Evolutionary conservation across 179 eudicot genomes (phyloP).

Genomic region (Silene vulgaris): DNA sequence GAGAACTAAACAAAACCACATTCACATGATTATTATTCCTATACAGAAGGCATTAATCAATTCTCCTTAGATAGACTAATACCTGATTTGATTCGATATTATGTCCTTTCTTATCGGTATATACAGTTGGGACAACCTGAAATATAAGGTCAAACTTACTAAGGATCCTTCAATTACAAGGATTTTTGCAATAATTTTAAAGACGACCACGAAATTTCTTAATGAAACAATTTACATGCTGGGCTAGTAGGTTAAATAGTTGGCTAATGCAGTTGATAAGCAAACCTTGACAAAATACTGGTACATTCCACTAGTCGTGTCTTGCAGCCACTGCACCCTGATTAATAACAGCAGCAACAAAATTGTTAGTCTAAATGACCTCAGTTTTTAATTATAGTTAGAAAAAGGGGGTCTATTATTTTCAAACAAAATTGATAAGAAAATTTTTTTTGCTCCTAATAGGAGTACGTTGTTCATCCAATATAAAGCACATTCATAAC

Average conservation of each 20-base stretch:
- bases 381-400: neutral
- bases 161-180: neutral
- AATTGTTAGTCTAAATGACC: neutral
- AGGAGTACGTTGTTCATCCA: neutral
- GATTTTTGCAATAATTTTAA: neutral
- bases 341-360: neutral
- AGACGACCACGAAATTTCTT: neutral
- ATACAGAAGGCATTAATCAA: neutral
- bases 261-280: constrained; percentile 1
- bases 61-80: constrained; percentile 8
- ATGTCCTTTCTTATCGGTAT: constrained; percentile 52
- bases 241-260: neutral
- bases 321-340: constrained; percentile 73
- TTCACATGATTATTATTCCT: constrained; percentile 4
- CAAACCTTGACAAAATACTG: constrained; percentile 86
- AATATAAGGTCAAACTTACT: constrained; percentile 18
- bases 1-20: constrained; percentile 56
- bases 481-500: neutral
- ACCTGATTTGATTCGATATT: constrained; percentile 87
- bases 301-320: constrained; percentile 57
- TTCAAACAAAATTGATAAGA: neutral
- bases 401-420: neutral
- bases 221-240: neutral
- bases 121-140: constrained; percentile 91
- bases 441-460: too few species aligned